phyloP scores from a whole-genome alignment of 2,329 filamentous ascomycete species.

The Fusarium falciforme region DNA sequence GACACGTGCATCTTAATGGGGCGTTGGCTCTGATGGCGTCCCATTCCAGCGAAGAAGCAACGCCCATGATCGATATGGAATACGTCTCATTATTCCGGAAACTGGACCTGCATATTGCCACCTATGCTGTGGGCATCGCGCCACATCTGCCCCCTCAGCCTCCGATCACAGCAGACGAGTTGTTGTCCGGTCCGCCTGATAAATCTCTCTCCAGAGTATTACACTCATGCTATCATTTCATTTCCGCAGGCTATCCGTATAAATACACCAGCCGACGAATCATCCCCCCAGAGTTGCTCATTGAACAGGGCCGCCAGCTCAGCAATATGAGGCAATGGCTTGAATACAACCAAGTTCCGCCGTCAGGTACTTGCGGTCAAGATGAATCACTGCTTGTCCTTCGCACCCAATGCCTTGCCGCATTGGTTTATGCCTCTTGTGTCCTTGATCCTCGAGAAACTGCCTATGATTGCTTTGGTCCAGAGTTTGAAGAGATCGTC shows the following conservation, averaged over 20 bases:
- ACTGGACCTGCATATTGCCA: slow-evolving; percentile 34
- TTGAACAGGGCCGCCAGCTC: slow-evolving; percentile 36
- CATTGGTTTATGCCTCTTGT: slow-evolving; percentile 11
- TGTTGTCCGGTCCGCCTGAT: slow-evolving; percentile 10
- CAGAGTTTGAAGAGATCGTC: slow-evolving; percentile 35
- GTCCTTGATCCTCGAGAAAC: slow-evolving; percentile 28
- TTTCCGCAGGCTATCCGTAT: slow-evolving; percentile 11
- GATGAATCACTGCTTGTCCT: slow-evolving; percentile 25
- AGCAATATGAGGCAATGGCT: slow-evolving; percentile 31
- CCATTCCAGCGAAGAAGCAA: not conserved
- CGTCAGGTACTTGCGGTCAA: rapidly evolving
- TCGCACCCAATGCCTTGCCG: slow-evolving; percentile 28
- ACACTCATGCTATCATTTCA: slow-evolving; percentile 30
- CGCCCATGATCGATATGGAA: not conserved
- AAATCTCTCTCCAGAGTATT: slow-evolving; percentile 7
- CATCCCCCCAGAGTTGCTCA: slow-evolving; percentile 29
- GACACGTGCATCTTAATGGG: slow-evolving; percentile 19
- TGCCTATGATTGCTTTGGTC: slow-evolving; percentile 23
- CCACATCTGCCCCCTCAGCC: slow-evolving; percentile 22
- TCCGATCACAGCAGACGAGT: not conserved
- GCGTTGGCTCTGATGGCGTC: slow-evolving; percentile 28
- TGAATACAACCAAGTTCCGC: not conserved
- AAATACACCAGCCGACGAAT: slow-evolving; percentile 27
- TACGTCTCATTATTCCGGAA: slow-evolving; percentile 26
- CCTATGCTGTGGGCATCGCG: slow-evolving; percentile 16